Evolutionary conservation across 2,329 filamentous ascomycete species (phyloP).

Genomic region (Onygenales sp.): DNA sequence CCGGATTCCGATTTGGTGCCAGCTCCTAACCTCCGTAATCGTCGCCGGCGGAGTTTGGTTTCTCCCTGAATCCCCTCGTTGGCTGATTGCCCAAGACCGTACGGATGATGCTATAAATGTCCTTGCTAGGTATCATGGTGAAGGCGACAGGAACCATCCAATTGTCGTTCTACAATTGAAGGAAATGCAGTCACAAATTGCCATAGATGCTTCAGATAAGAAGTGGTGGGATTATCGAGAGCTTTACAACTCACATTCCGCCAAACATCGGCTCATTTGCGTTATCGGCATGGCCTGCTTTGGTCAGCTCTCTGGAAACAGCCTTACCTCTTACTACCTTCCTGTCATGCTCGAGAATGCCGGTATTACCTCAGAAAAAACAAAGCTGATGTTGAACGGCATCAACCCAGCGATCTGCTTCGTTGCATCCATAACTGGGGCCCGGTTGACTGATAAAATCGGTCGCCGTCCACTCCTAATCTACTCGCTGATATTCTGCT

Average conservation of each 20-base stretch:
- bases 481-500: slow-evolving; percentile 39
- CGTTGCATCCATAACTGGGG: slow-evolving; percentile 45
- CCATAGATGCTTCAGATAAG: slow-evolving; percentile 22
- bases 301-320: slow-evolving; percentile 22
- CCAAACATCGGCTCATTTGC: slow-evolving; percentile 40
- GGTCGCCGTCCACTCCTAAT: slow-evolving; percentile 48
- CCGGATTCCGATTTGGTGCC: slow-evolving; percentile 47
- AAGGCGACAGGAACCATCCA: slow-evolving; percentile 23
- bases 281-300: slow-evolving; percentile 38
- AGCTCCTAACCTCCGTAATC: slow-evolving; percentile 31
- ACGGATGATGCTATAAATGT: slow-evolving; percentile 45
- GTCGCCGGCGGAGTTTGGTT: slow-evolving; percentile 34
- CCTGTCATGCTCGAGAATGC: slow-evolving; percentile 43
- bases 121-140: slow-evolving; percentile 48
- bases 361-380: slow-evolving; percentile 38
- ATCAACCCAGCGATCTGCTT: slow-evolving; percentile 48
- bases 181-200: slow-evolving; percentile 14
- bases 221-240: slow-evolving; percentile 44
- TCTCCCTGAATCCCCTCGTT: slow-evolving; percentile 50
- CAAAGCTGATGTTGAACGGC: slow-evolving; percentile 44
- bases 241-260: slow-evolving; percentile 39
- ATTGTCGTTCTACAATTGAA: slow-evolving; percentile 15
- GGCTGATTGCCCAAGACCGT: slow-evolving; percentile 48
- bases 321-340: slow-evolving; percentile 45
- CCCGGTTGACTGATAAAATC: slow-evolving; percentile 45